A percentile compares a stretch with the other conserved stretches of the same genome.
Evolutionary conservation across 2,329 filamentous ascomycete genomes (phyloP).

Genomic region (Penicillium griseofulvum): DNA sequence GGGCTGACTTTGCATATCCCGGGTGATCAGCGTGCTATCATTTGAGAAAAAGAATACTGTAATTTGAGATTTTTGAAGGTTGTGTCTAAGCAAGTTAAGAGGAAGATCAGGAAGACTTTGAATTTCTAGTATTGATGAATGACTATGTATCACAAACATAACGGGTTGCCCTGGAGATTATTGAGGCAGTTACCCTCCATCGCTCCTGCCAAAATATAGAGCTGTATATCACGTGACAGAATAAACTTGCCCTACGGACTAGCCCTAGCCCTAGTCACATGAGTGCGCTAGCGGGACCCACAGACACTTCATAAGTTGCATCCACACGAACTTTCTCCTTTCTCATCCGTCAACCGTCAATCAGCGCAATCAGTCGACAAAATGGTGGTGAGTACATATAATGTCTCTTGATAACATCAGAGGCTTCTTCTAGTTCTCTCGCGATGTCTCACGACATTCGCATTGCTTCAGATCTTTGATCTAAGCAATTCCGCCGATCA

Average conservation of each 20-base stretch:
- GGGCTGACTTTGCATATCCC: background rate
- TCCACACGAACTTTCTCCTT: slow-evolving; percentile 26
- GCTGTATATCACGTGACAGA: background rate
- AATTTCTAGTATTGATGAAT: background rate
- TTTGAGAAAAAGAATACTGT: background rate
- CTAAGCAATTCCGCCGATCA: slow-evolving; percentile 41
- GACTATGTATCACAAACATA: background rate
- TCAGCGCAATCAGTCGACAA: slow-evolving; percentile 53
- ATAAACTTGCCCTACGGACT: background rate
- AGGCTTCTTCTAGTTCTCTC: slow-evolving; percentile 23
- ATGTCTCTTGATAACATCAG: slow-evolving; percentile 36
- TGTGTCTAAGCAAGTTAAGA: too few species aligned
- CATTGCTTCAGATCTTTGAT: slow-evolving; percentile 30
- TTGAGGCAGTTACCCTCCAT: background rate
- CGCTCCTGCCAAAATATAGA: background rate
- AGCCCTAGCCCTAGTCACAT: slow-evolving; percentile 26
- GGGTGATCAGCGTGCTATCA: background rate
- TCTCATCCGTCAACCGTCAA: slow-evolving; percentile 45
- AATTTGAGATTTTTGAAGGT: too few species aligned
- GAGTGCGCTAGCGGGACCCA: slow-evolving; percentile 35
- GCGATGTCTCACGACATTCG: slow-evolving; percentile 25
- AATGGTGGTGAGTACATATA: slow-evolving; percentile 60
- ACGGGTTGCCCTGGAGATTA: background rate
- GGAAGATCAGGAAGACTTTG: background rate
- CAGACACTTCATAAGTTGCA: slow-evolving; percentile 27